Evolutionary conservation across 2,329 filamentous ascomycete genomes (phyloP), one percentile per base, ranked within the genome.

Genomic region (Neofusicoccum kwambonambiense): DNA sequence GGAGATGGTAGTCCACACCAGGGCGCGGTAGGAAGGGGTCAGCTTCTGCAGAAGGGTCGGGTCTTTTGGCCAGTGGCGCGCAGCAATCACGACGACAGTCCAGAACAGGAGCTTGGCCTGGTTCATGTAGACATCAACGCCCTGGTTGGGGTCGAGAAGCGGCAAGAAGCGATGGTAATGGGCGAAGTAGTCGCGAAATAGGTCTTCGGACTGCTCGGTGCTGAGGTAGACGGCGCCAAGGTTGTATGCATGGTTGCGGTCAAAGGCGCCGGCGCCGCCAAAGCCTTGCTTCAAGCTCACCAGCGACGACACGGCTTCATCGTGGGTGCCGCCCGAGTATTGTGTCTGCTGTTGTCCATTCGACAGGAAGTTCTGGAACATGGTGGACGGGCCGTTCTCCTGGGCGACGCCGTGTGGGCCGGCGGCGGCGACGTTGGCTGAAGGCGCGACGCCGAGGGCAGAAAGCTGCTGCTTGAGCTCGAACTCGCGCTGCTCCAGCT

Each of bases 91-190:
- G 51, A 93, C 82, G 66, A 94, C 89, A 54, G 90, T 86, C 93
- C 93, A 97, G 77, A 96, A 96, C 1, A 97, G 84, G 13, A 97
- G 82, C 3, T 89, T 88, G 58, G 92, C 90, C 71, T 94, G 89
- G 66, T 88, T 85, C 72, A 90, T 90, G 74, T 91, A 95, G 65
- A 87, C 82, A 52, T 95, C 76, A n/a, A 77, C 90, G 0, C 85
- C 79, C 68, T 89, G 87, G 9, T 82, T 74, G 5, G 87, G 83
- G 70, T 88, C 90, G 68, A 94, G 84, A 72, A 94, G 90, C 0
- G 91, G 90, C 15, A 94, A 79, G 73, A 91, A 94, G 1, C 87
- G 88, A 74, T 95, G 91, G 74, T 93, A 94, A 72, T 82, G 87
- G 67, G 82, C 80, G 79, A 92, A 94, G 78, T 90, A 94, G 72